Conservation (phyloP, 83 land plant species). For the Isoetes engelmannii region DNA sequence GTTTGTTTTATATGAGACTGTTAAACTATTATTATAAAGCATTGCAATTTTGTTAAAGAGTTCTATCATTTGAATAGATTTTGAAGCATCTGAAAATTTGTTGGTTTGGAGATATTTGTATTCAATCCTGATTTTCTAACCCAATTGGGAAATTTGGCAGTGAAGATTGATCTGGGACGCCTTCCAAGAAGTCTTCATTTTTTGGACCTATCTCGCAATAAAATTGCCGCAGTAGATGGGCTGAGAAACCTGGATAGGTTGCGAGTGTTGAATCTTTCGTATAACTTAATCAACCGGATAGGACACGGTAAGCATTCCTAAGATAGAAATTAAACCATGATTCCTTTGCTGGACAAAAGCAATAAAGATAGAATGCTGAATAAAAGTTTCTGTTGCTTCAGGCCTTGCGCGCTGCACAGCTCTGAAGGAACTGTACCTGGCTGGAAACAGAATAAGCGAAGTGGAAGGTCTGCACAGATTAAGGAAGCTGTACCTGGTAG, state of each 20-base stretch:
- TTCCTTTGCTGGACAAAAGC: too few relatives aligned
- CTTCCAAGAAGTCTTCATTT: constrained; percentile 74
- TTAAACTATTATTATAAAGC: too few relatives aligned
- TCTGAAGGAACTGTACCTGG: constrained; percentile 65
- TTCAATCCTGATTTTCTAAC: not conserved
- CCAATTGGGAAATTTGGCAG: constrained; percentile 31
- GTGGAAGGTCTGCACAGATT: constrained; percentile 84
- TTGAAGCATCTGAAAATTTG: not conserved
- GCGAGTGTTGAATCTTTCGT: constrained; percentile 64
- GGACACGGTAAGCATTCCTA: constrained; percentile 59
- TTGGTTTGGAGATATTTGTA: not conserved
- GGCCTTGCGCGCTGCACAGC: constrained; percentile 67
- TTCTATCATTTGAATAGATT: not conserved
- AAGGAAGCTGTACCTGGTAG: constrained; percentile 55
- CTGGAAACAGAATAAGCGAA: constrained; percentile 80
- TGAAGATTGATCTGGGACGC: constrained; percentile 50
- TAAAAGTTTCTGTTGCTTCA: constrained; percentile 12
- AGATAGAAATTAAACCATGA: not conserved
- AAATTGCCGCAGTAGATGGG: constrained; percentile 63
- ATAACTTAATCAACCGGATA: constrained; percentile 60
- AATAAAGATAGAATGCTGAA: too few relatives aligned
- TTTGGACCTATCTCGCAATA: constrained; percentile 72
- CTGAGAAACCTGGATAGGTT: constrained; percentile 64
- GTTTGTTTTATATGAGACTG: too few relatives aligned
- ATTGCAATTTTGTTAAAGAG: too few relatives aligned